Evolutionary conservation across 257 asterid genomes (phyloP), one percentile per base, ranked within the genome.

Genomic region (Nicotiana paniculata): DNA sequence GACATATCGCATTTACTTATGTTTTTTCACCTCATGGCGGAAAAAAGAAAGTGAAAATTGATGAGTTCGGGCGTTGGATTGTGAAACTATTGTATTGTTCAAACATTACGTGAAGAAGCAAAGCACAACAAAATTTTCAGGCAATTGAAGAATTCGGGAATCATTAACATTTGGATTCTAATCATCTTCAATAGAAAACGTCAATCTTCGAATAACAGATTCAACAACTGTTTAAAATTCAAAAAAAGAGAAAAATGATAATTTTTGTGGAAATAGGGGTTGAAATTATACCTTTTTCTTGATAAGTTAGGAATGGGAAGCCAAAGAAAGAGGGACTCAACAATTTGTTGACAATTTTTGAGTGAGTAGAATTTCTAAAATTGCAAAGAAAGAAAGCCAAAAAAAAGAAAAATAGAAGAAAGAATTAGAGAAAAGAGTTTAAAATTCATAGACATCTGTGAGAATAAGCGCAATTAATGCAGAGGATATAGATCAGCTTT

Each of bases 401-500:
- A 72, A 13, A 17, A 0, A 5, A 24, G 6, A 39, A 3, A 46
- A 11, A 21, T 3, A 28, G 24, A 21, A 17, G 55, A 51, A 51
- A 51, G 15, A 75, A 48, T 75, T 26, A 15, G 63, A 26, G 17
- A 43, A 9, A 46, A 3, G n/a, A 15, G 79, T 51, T 15, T 21
- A 46, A 26, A 24, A 48, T 74, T 15, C 43, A 48, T 26, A 26
- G 35, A 70, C 7, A 62, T 26, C 16, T 63, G 46, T 64, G 70
- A 80, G 83, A 67, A 80, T 32, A 80, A 11, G 83, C 83, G 83
- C 12, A 26, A 62, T 80, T 80, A 67, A 62, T 62, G 83, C 82
- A 63, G n/a, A 10, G 74, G 76, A 24, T 72, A 46, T 72, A 72
- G 24, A 39, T 70, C 9, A 12, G 24, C 21, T 72, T 72, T 72